Percentiles rank a stretch among this genome's conserved stretches.
phyloP scores from a whole-genome alignment of 805 yeast genomes.

The Saccharomycopsis synnaedendra region DNA sequence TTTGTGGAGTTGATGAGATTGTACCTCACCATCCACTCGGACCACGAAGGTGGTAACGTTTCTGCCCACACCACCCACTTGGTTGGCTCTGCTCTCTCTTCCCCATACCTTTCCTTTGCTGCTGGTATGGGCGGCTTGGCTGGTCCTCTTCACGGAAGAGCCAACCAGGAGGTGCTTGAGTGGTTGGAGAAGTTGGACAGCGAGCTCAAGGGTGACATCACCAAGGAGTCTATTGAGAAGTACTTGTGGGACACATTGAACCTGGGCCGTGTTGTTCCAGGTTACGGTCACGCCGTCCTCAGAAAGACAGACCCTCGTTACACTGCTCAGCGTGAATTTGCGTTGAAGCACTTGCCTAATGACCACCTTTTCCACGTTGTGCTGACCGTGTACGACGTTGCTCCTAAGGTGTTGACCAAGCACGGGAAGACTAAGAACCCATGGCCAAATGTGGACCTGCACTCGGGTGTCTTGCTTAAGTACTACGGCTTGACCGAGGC shows the following conservation, averaged over 20 bases:
- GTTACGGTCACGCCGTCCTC: slow-evolving; percentile 81
- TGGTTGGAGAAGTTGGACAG: slow-evolving; percentile 62
- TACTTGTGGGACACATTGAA: slow-evolving; percentile 72
- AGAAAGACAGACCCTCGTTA: slow-evolving; percentile 86
- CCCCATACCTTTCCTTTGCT: slow-evolving; percentile 67
- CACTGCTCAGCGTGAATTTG: slow-evolving; percentile 78
- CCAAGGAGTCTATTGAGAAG: slow-evolving; percentile 58
- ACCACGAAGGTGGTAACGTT: slow-evolving; percentile 87
- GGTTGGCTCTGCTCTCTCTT: slow-evolving; percentile 74
- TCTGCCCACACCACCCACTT: slow-evolving; percentile 81
- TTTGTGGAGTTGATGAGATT: slow-evolving; percentile 73
- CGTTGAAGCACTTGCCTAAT: slow-evolving; percentile 64
- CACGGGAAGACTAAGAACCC: slow-evolving; percentile 91
- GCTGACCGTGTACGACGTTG: slow-evolving; percentile 67
- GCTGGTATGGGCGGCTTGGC: slow-evolving; percentile 82
- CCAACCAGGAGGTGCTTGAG: slow-evolving; percentile 79
- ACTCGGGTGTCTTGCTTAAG: slow-evolving; percentile 76
- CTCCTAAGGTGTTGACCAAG: slow-evolving; percentile 68
- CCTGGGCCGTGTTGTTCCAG: slow-evolving; percentile 79
- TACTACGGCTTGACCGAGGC: slow-evolving; percentile 78
- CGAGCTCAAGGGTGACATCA: slow-evolving; percentile 50
- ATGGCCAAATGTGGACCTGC: slow-evolving; percentile 88
- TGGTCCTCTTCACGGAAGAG: slow-evolving; percentile 83
- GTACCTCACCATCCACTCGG: slow-evolving; percentile 73
- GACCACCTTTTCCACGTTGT: slow-evolving; percentile 72